phyloP scores from a whole-genome alignment of 257 asterid genomes.

The Nicotiana tomentosiformis region DNA sequence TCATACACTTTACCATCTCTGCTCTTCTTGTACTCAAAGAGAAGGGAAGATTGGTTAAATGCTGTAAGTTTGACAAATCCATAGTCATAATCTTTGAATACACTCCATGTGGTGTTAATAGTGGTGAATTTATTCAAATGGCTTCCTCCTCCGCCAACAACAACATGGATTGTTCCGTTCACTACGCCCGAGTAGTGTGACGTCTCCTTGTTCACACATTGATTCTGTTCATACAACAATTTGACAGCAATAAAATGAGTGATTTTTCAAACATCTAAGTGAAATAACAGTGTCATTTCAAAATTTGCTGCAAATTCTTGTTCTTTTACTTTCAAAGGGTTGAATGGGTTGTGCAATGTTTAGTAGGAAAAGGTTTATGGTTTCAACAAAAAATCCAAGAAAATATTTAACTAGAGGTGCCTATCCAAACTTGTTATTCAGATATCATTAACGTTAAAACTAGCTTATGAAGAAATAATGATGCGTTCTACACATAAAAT shows the following conservation, averaged over 20 bases:
- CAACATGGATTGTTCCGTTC: conserved; percentile 28
- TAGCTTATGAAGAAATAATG: background rate
- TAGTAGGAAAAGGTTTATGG: background rate
- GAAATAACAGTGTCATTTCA: background rate
- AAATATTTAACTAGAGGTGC: background rate
- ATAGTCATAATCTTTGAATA: background rate
- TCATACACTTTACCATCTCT: conserved; percentile 1
- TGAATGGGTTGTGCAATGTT: background rate
- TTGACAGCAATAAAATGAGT: background rate
- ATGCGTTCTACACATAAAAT: background rate
- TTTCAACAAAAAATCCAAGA: background rate
- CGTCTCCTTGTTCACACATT: conserved; percentile 46
- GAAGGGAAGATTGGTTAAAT: background rate
- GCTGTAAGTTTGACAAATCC: conserved; percentile 8
- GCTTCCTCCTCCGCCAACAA: conserved; percentile 65
- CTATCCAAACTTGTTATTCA: too few species aligned
- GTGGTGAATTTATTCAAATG: background rate
- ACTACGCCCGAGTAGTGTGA: conserved; percentile 48
- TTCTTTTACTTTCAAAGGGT: background rate
- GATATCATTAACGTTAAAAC: background rate
- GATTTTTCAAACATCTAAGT: background rate
- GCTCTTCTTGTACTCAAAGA: conserved; percentile 8
- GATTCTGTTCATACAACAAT: conserved; percentile 28
- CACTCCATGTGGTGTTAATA: conserved; percentile 1
- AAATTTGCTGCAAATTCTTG: background rate